Conservation (phyloP, 2,329 filamentous ascomycete genomes). For the Trichoderma lentiforme region DNA sequence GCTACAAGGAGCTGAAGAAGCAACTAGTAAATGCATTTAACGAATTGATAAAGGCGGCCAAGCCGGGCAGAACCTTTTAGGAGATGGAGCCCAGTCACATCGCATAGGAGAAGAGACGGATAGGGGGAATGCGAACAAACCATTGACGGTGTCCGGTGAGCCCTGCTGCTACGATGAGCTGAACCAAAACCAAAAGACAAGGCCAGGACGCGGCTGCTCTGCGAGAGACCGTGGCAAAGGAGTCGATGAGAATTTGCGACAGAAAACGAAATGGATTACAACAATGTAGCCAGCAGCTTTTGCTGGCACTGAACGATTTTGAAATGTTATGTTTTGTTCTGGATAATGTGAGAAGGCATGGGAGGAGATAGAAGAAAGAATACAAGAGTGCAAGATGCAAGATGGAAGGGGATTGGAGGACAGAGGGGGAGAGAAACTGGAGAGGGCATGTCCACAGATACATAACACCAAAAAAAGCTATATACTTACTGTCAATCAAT, state of each 20-base stretch:
- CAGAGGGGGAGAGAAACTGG: background rate
- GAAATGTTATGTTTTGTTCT: background rate
- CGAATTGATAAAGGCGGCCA: conserved; percentile 52
- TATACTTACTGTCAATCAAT: conserved; percentile 9
- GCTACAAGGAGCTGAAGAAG: conserved; percentile 82
- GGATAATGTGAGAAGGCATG: background rate
- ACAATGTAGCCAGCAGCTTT: background rate
- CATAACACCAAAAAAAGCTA: conserved; percentile 6
- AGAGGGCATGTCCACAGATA: background rate
- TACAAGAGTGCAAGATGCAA: background rate
- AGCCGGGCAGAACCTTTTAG: conserved; percentile 37
- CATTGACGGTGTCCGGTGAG: background rate
- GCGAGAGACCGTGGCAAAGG: background rate
- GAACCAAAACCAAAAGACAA: background rate
- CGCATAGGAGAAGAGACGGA: background rate
- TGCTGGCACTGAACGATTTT: background rate
- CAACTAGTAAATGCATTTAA: conserved; percentile 56
- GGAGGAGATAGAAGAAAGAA: background rate
- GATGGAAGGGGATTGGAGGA: background rate
- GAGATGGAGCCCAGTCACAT: background rate
- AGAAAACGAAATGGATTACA: background rate
- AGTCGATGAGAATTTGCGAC: background rate
- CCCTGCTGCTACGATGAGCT: background rate
- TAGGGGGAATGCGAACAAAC: background rate
- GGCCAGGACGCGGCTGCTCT: background rate